Evolutionary conservation across 306 rosid species (phyloP), one percentile per base, ranked within the genome.

Genomic region (Pterocarpus macrocarpus): DNA sequence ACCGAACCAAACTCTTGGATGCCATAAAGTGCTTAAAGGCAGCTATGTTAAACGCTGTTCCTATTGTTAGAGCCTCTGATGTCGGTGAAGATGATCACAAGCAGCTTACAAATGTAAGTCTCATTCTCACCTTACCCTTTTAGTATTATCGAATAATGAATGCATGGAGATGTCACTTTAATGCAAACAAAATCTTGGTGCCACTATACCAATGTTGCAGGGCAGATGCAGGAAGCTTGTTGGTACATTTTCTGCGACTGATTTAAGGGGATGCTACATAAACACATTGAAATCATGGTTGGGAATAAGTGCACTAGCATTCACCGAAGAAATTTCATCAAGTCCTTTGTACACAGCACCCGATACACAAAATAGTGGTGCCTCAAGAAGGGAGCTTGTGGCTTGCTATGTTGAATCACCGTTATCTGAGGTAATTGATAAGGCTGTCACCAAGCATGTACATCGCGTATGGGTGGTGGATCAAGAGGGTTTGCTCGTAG

Each of bases 401-500:
- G 80, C 89, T 2, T 95, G 99, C 17, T 17, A 16, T 22, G 66
- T 76, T 1, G 92, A 89, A 8, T 84, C 94, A 1, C 16, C 92
- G 3, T 52, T 95, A 8, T 84, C 65, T 0, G 88, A 89, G 75
- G 93, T 90, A 4, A 83, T 91, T 5, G 88, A 89, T 8, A 90
- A 90, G 89, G 92, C 87, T 2, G 86, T 95, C 10, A 61, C 84
- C 0, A 86, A 81, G 41, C 94, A 89, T 34, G 99, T 95, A 36
- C 99, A 95, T 71, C 77, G 98, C 28, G 55, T 93, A 41, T 93
- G 99, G 99, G 96, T 89, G 34, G 97, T 91, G 69, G 96, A 93
- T 74, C 80, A 71, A 8, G 85, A 89, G 13, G 93, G 94, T 68
- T 86, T 90, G 79, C 99, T 95, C 10, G 12, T 71, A 3, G 98